These are phyloP conservation scores for Penicillium dipodomyicola DNA, from an alignment of 495 filamentous ascomycete species.

Conservation along the genomic window DNA sequence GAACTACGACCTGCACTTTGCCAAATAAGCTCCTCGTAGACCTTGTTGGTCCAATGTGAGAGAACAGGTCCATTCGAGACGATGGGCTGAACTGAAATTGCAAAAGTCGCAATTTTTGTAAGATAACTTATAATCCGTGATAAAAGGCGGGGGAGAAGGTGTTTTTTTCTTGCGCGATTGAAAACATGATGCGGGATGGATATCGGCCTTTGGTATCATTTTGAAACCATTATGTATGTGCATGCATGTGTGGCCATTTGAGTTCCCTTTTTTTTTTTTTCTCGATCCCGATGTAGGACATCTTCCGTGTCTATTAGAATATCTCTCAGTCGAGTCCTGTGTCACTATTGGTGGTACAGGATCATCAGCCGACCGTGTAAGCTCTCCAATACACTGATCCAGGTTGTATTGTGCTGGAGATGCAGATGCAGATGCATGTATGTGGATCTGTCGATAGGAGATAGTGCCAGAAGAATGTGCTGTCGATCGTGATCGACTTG, in stretches of 20 bases:
- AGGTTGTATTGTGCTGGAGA: neutral
- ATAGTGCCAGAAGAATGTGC: no score
- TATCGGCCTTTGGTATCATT: neutral
- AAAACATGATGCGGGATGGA: neutral
- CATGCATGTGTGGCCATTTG: constrained; percentile 4
- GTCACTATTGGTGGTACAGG: constrained; percentile 12
- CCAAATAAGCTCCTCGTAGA: constrained; percentile 65
- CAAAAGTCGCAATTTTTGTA: constrained; percentile 6
- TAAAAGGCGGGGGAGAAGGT: neutral
- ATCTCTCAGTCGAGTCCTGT: constrained; percentile 13
- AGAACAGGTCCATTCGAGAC: neutral
- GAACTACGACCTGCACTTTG: constrained; percentile 96
- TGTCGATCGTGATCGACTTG: neutral
- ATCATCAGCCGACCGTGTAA: constrained; percentile 6
- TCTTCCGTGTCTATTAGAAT: neutral
- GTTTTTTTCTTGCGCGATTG: neutral
- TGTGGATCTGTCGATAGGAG: no score
- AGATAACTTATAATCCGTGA: constrained; percentile 7
- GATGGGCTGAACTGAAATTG: constrained; percentile 9
- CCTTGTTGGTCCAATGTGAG: neutral
- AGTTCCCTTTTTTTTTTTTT: neutral
- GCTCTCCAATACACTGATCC: constrained; percentile 1
- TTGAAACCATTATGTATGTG: constrained; percentile 3
- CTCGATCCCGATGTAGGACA: constrained; percentile 2
- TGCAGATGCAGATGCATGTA: neutral